phyloP scores from a whole-genome alignment of 169 alveolate genomes.

The Fabrea salina region DNA sequence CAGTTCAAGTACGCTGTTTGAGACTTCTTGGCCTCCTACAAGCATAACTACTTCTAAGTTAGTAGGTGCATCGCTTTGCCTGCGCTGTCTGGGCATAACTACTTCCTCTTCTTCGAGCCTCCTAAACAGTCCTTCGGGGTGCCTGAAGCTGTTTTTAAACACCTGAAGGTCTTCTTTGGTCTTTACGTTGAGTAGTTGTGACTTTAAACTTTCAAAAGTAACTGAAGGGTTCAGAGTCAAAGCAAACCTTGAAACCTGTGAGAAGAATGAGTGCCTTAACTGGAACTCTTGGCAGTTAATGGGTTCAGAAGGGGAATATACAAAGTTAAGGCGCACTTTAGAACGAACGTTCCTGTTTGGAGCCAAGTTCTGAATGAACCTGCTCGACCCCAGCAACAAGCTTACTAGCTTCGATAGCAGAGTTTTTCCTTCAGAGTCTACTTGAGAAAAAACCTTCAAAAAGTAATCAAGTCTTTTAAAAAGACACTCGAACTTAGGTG shows the following conservation, averaged over 20 bases:
- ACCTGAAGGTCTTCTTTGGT: background rate
- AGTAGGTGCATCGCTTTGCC: background rate
- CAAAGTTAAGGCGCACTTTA: background rate
- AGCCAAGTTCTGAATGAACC: background rate
- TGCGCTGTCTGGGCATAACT: background rate
- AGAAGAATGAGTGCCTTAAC: background rate
- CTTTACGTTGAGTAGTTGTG: background rate
- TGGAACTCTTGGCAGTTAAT: background rate
- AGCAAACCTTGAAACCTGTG: background rate
- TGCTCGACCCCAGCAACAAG: background rate
- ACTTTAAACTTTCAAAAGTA: background rate
- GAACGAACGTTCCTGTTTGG: background rate
- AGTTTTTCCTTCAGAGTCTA: background rate
- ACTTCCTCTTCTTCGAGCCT: background rate
- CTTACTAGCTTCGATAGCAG: background rate
- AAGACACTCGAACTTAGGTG: background rate
- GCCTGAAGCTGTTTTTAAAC: background rate
- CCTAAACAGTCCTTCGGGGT: background rate
- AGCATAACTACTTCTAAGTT: background rate
- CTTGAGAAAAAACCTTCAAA: background rate
- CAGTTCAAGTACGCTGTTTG: background rate
- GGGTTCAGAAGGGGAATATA: background rate
- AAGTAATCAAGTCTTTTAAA: background rate
- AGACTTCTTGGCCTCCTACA: background rate
- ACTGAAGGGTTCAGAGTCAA: background rate